Evolutionary conservation across 2,329 filamentous ascomycete species (phyloP), one percentile per base, ranked within the genome.

Genomic region (Alternaria gaisen): DNA sequence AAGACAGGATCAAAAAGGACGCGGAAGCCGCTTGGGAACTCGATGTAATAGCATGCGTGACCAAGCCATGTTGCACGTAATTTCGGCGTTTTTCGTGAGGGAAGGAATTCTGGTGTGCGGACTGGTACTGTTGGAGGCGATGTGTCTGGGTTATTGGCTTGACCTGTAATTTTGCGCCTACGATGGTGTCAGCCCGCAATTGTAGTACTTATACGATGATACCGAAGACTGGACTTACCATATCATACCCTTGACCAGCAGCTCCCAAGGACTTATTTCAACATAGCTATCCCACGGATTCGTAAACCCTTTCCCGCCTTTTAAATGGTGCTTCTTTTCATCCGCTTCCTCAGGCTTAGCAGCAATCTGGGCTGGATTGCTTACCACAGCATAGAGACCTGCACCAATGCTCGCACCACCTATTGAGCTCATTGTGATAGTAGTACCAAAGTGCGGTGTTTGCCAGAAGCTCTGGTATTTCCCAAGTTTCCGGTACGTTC

Each of bases 1-100:
- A 97, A 97, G 34, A 97, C 94, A 1, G 94, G 94, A 73, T 97
- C 94, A 77, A 97, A 97, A 4, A 98, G 86, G 4, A 97, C 92
- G 56, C 94, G 89, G 54, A 98, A 83, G 1, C 94, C 94, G 14
- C 87, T 86, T 2, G 93, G 93, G 72, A 94, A 97, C 78, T 97
- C 94, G 69, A 97, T 88, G 72, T 92, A 94, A 82, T 93, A 97
- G 82, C 93, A 97, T 4, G 94, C 94, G 78, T 98, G 94, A 36
- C 94, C 94, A 3, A 98, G 88, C 94, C 94, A 97, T 41, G 94
- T 98, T 34, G 94, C 92, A 55, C 93, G 88, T 24, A 98, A 85
- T 41, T 86, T 83, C 18, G 80, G 66, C 2, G 85, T 86, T 5
- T 84, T 79, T 56, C 91, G 87, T 14, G 82, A 81, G 1, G 87